These are phyloP conservation scores for Rutstroemia sp. DNA, from an alignment of 2,329 filamentous ascomycete genomes.

Conservation along the genomic window DNA sequence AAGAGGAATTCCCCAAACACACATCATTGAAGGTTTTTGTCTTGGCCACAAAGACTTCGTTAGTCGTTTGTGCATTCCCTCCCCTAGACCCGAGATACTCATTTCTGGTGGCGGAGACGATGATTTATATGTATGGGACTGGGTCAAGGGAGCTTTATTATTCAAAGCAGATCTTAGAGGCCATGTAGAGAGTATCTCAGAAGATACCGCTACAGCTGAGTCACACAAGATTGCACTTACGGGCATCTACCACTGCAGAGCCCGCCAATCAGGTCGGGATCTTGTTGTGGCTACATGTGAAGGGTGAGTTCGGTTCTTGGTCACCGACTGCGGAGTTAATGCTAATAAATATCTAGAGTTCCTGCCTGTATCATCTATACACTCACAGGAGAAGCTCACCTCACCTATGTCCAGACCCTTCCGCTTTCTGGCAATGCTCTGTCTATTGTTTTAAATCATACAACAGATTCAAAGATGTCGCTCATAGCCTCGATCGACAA, in stretches of 20 bases:
- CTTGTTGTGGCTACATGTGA: constrained; percentile 48
- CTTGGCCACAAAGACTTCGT: constrained; percentile 84
- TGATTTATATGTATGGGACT: constrained; percentile 75
- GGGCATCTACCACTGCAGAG: constrained; percentile 25
- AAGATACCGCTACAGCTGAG: constrained; percentile 3
- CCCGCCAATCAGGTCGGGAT: constrained; percentile 28
- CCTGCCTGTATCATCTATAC: constrained; percentile 60
- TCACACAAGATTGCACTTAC: constrained; percentile 31
- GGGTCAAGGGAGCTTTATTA: constrained; percentile 45
- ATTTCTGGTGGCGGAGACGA: constrained; percentile 84
- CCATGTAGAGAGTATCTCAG: constrained; percentile 37
- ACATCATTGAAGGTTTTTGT: constrained; percentile 85
- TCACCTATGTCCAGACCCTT: constrained; percentile 45
- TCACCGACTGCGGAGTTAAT: no score
- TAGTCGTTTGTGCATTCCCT: constrained; percentile 62
- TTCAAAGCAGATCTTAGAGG: constrained; percentile 46
- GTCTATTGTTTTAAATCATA: constrained; percentile 10
- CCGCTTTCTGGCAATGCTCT: constrained; percentile 55
- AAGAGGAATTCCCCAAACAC: constrained; percentile 70
- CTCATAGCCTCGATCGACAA: constrained; percentile 46
- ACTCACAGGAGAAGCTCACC: constrained; percentile 40
- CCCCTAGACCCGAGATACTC: constrained; percentile 49
- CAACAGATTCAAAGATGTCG: constrained; percentile 26
- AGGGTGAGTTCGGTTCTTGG: constrained; percentile 39
- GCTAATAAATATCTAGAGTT: constrained; percentile 32